These are phyloP conservation scores for Mucor indicus DNA, from an alignment of 371 early-diverging fungal species.

Conservation along the genomic window DNA sequence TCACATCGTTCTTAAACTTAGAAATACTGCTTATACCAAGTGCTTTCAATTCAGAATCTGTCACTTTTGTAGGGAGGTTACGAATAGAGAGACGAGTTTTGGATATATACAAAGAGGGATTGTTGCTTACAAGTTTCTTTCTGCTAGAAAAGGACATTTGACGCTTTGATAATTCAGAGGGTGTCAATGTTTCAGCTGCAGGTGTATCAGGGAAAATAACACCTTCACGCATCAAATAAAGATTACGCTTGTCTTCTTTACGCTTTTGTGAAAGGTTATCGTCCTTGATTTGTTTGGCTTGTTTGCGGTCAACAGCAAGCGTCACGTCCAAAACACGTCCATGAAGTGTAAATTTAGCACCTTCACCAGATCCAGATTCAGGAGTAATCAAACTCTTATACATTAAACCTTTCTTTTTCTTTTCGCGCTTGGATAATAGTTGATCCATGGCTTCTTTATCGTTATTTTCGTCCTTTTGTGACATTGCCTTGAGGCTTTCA, in stretches of 20 bases:
- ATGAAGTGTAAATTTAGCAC: slow-evolving; percentile 68
- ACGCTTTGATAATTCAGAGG: slow-evolving; percentile 74
- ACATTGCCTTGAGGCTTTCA: slow-evolving; percentile 47
- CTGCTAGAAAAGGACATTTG: slow-evolving; percentile 75
- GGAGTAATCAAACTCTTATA: slow-evolving; percentile 66
- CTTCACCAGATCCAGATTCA: slow-evolving; percentile 59
- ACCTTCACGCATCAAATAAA: slow-evolving; percentile 74
- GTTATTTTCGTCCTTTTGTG: slow-evolving; percentile 38
- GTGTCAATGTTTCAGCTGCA: slow-evolving; percentile 68
- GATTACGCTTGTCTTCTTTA: slow-evolving; percentile 79
- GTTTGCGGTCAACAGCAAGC: slow-evolving; percentile 71
- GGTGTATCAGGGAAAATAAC: slow-evolving; percentile 86
- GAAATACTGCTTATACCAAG: slow-evolving; percentile 63
- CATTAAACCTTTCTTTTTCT: slow-evolving; percentile 56
- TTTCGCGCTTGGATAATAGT: slow-evolving; percentile 42
- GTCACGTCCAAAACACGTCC: slow-evolving; percentile 82
- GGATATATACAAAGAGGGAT: slow-evolving; percentile 87
- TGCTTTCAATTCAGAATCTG: slow-evolving; percentile 65
- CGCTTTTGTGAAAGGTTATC: slow-evolving; percentile 58
- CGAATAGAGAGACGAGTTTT: slow-evolving; percentile 86
- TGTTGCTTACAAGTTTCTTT: slow-evolving; percentile 71
- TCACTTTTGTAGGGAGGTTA: slow-evolving; percentile 73
- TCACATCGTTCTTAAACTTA: slow-evolving; percentile 83
- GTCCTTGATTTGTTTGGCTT: slow-evolving; percentile 68
- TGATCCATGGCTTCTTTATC: slow-evolving; percentile 27